Base-by-base conservation (phyloP, 2,329 filamentous ascomycete species). In the Pseudocercospora fijiensis region DNA sequence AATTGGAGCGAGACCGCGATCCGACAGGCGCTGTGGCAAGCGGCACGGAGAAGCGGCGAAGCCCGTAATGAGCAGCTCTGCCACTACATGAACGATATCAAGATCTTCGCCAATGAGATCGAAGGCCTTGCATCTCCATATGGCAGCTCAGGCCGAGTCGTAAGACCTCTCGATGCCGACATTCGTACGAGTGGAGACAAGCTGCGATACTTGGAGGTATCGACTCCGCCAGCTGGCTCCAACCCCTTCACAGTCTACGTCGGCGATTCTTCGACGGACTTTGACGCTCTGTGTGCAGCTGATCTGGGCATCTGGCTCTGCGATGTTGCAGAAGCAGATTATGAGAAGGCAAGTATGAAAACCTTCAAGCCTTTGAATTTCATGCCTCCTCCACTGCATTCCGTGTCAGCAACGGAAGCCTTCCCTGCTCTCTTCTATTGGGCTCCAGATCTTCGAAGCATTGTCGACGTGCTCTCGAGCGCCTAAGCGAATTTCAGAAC, bases 1-100 rank as follows among this genome's bases (percentile, higher is more conserved):
- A 83, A 82, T 61, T 83, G 81, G 81, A 81, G 79, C 63, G 72
- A 71, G 18, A 69, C 69, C 0, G 81, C 81, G 61, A 82, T 83
- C 57, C 65, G 70, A 49, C 47, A 56, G 9, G 65, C 69, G 1
- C 37, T 74, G 63, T 27, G 47, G 61, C 10, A 63, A 26, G 58
- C 63, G 22, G 58, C 67, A 10, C 33, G 30, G 5, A 22, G 20
- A 27, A 61, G 30, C 37, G 33, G 26, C 27, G 58, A 58, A 41
- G 49, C 43, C n/a, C 30, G 41, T 16, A 60, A 61, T 26, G 26
- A 61, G 10, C 51, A n/a, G 27, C 30, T 72, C 13, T 41, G 52
- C 18, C 47, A 27, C 8, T 47, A 58, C 47, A 60, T 71, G 43
- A 47, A 65, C 5, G 30, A 62, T 13, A 65, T 74, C 8, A 33